A percentile compares a stretch with the other conserved stretches of the same genome.
phyloP scores from a whole-genome alignment of 208 protist species.

The Leishmania guyanensis region DNA sequence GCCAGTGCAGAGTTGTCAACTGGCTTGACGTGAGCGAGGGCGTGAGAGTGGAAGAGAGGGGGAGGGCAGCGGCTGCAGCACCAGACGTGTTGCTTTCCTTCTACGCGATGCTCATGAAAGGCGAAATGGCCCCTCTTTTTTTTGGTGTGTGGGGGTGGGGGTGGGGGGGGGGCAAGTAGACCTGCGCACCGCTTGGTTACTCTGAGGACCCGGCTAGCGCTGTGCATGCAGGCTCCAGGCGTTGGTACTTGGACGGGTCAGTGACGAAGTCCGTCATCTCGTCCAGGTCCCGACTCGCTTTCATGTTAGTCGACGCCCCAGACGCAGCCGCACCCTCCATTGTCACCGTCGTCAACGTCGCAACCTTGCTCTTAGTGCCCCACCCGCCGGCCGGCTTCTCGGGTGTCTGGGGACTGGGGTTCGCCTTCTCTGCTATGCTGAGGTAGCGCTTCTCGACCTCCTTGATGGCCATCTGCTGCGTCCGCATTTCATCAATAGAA shows the following conservation, averaged over 20 bases:
- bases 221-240: not conserved
- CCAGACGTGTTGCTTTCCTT: not conserved
- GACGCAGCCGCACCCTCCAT: not conserved
- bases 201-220: not conserved
- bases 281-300: not conserved
- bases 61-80: not conserved
- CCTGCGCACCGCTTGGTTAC: not conserved
- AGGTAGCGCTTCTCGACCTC: slow-evolving; percentile 37
- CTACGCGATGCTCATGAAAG: not conserved
- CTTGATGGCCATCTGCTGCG: slow-evolving; percentile 29
- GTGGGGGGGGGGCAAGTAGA: too few relatives aligned
- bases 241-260: not conserved
- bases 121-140: not conserved
- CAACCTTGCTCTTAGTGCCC: not conserved
- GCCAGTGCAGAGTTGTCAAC: not conserved
- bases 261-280: not conserved
- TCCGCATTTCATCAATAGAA: slow-evolving; percentile 33
- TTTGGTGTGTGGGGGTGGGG: too few relatives aligned
- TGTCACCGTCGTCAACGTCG: slow-evolving; percentile 2
- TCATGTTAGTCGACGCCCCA: not conserved
- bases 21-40: not conserved
- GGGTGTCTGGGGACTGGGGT: not conserved
- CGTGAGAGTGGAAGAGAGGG: not conserved
- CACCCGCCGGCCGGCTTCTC: slow-evolving; percentile 22
- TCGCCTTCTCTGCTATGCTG: not conserved